Base-by-base conservation (phyloP, 2,329 filamentous ascomycete species). In the Chaetomiaceae sp. region DNA sequence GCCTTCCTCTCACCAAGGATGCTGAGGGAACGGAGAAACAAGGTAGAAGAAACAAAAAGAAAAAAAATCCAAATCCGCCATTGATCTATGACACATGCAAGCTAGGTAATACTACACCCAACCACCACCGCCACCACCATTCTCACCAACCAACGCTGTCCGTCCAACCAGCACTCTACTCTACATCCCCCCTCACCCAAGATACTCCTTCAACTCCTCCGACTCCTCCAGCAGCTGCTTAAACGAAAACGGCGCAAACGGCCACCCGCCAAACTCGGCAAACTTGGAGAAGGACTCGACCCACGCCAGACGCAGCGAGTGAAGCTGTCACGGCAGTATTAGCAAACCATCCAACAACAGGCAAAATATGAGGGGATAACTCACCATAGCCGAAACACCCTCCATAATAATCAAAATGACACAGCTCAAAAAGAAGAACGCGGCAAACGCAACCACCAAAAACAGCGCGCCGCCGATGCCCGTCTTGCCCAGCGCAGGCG, bases 241-340 rank as follows among this genome's bases (percentile, higher is more conserved):
- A 71, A 96, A 96, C 59, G 88, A 94, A 69, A 96, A 96, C 4
- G 91, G 91, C 66, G 85, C 79, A 71, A 96, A 96, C 1, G 90
- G 79, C 71, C 91, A 83, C 50, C 91, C 91, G 55, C 89, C 88
- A 66, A 94, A 94, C 68, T 95, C 85, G 71, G 95, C 95, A 77
- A 95, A 92, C 77, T 96, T 96, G 74, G 89, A 95, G 84, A 96
- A 96, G 17, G 91, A 92, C 72, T 96, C 92, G 59, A 96, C 91
- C 91, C 91, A 96, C 64, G 95, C 91, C 66, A 96, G 76, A 78
- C 91, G 83, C 63, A 96, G 80, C 56, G 86, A 89, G 62, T 65
- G 63, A 53, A 59, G 65, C 66, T 68, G 29, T 19, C 39, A 27
- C 4, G 6, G 5, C 15, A 8, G 20, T 27, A 44, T 60, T 37